phyloP scores from a whole-genome alignment of 495 filamentous ascomycete species.

The Neurospora sublineolata region DNA sequence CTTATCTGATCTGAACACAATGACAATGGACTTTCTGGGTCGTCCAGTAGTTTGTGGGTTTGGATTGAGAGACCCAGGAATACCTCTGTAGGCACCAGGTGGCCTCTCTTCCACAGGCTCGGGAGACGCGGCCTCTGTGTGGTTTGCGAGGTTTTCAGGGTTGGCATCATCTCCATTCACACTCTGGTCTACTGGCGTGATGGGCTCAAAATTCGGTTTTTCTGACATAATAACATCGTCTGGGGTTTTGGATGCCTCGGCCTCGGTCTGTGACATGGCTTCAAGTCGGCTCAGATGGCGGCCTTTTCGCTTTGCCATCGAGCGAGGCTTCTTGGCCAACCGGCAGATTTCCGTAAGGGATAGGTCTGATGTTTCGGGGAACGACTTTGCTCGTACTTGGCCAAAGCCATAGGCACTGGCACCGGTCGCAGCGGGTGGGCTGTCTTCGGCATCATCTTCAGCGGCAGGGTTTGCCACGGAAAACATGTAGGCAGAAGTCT shows the following conservation, averaged over 20 bases:
- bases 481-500: conserved; percentile 36
- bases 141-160: not conserved
- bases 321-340: conserved; percentile 8
- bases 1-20: conserved; percentile 22
- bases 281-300: conserved; percentile 3
- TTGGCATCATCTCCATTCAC: not conserved
- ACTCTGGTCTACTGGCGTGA: not conserved
- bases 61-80: conserved; percentile 14
- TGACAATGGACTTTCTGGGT: conserved; percentile 21
- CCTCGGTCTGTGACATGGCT: not conserved
- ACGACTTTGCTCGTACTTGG: conserved; percentile 8
- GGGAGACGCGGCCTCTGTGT: not conserved
- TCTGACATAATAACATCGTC: not conserved
- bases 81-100: conserved; percentile 10
- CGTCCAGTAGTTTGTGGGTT: not conserved
- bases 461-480: conserved; percentile 11
- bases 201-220: not conserved
- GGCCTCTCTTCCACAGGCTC: not conserved
- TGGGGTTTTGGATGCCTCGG: not conserved
- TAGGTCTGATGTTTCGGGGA: conserved; percentile 3
- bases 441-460: not conserved
- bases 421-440: not conserved
- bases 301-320: conserved; percentile 17
- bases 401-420: conserved; percentile 19
- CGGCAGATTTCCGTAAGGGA: conserved; percentile 14